Evolutionary conservation across 176 grass and related monocot genomes (phyloP).

Genomic region (Poa pratensis): DNA sequence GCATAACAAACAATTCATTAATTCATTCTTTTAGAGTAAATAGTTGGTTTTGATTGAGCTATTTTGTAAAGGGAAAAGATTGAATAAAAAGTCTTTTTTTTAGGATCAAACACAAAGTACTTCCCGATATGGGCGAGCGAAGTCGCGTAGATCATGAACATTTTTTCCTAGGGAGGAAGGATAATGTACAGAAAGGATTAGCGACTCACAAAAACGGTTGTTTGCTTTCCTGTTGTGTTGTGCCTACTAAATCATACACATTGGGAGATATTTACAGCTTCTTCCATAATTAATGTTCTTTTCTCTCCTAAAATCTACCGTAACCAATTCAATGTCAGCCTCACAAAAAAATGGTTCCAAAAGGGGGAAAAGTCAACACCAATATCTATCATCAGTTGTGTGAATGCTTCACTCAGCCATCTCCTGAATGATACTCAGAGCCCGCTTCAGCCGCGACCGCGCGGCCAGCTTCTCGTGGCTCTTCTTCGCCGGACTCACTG

Average conservation of each 20-base stretch:
- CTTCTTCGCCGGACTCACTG: slow-evolving; percentile 3
- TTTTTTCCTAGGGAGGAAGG: too few relatives aligned
- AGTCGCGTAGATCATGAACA: too few relatives aligned
- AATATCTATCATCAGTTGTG: neutral
- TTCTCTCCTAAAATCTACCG: slow-evolving; percentile 22
- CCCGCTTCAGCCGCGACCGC: slow-evolving; percentile 27
- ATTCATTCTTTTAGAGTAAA: too few relatives aligned
- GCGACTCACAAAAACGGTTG: too few relatives aligned
- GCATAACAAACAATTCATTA: too few relatives aligned
- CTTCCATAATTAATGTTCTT: neutral
- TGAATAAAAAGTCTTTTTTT: too few relatives aligned
- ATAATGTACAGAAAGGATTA: too few relatives aligned
- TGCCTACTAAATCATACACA: neutral
- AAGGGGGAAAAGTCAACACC: neutral
- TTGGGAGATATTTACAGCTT: neutral
- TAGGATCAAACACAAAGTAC: too few relatives aligned
- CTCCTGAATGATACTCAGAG: slow-evolving; percentile 57
- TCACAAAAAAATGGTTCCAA: neutral
- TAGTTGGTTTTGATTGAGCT: too few relatives aligned
- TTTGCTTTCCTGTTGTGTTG: neutral
- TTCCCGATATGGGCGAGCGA: too few relatives aligned
- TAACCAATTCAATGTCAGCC: neutral
- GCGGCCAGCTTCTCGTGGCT: slow-evolving; percentile 9
- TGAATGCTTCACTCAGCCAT: slow-evolving; percentile 28
- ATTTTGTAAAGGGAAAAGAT: too few relatives aligned